Base-by-base conservation (phyloP, 225 moss, liverwort and hornwort species). In the Polytrichum formosum region DNA sequence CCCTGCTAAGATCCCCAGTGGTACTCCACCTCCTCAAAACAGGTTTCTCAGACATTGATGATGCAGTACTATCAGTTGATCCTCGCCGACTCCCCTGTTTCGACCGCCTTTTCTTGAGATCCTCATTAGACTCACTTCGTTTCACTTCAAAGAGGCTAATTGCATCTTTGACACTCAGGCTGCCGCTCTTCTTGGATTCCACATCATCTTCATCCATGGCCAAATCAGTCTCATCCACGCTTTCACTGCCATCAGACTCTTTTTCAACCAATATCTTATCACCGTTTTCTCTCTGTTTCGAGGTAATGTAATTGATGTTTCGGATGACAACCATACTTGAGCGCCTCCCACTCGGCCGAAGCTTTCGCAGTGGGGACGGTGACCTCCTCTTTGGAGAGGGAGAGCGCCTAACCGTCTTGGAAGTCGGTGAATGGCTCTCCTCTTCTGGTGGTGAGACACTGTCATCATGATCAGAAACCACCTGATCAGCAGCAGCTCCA, bases 21-120 rank as follows among this genome's bases (percentile, higher is more conserved):
- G 37, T 55, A 31, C 65, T 73, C 72, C 72, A 73, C 64, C 72
- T 73, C 64, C 64, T 73, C 72, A 73, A 26, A 53, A 73, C 64
- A 23, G 71, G 71, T 71, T 71, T 71, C 25, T 71, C 71, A 28
- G 56, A 70, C 7, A 29, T 18, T 18, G 55, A 59, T 28, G 56
- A 70, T 6, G 56, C 21, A 5, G 71, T 46, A 71, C 61, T 71
- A 61, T 61, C 71, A 30, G 33, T 71, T 2, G 60, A 62, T 18
- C 60, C 61, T 61, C 61, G 22, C 19, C 53, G 55, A 21, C 72
- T 73, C 30, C 64, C 72, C 16, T 55, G 64, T 28, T 73, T 73
- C 23, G 64, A 73, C 4, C 56, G 31, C 71, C 35, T 56, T 35
- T 46, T 71, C 46, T 35, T 26, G 18, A 19, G 13, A 9, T 21